Percentiles rank a stretch among this genome's conserved stretches.
These are phyloP conservation scores for Paramecium tetraurelia DNA, from an alignment of 73 alveolate genomes.

Conservation along the genomic window DNA sequence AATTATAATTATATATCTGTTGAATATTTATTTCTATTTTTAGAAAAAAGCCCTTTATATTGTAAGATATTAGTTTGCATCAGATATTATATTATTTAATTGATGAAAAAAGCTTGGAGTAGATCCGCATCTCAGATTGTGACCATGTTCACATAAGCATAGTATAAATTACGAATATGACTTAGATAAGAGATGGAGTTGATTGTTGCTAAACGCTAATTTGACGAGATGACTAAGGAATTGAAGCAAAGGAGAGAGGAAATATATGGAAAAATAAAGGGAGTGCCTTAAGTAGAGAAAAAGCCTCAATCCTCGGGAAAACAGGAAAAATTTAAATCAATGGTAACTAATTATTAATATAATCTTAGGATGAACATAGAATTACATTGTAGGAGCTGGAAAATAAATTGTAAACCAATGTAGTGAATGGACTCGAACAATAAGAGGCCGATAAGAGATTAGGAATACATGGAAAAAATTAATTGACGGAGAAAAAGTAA, in stretches of 20 bases:
- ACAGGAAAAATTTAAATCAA: slow-evolving; percentile 65
- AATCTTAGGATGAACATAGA: slow-evolving; percentile 70
- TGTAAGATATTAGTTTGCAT: neutral
- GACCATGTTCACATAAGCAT: neutral
- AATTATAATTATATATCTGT: neutral
- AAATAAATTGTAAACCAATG: slow-evolving; percentile 62
- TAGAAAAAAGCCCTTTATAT: neutral
- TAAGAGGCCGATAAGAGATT: slow-evolving; percentile 65
- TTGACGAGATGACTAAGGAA: neutral
- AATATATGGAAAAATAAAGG: neutral
- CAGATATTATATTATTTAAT: neutral
- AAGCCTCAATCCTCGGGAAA: neutral
- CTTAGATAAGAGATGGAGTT: slow-evolving; percentile 36
- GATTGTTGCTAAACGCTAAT: neutral
- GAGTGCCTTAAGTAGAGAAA: neutral
- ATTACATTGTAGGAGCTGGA: slow-evolving; percentile 71
- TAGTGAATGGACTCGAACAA: slow-evolving; percentile 76
- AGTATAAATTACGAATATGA: neutral
- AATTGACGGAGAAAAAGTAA: slow-evolving; percentile 79
- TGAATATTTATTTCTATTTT: neutral
- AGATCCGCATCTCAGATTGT: slow-evolving; percentile 12
- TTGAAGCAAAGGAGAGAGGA: neutral
- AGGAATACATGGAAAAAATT: slow-evolving; percentile 69
- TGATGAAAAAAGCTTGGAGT: slow-evolving; percentile 2
- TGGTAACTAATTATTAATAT: neutral